Percentiles rank a stretch among this genome's conserved stretches.
phyloP scores from a whole-genome alignment of 768 basidiomycete genomes.

The Trametes villosa region DNA sequence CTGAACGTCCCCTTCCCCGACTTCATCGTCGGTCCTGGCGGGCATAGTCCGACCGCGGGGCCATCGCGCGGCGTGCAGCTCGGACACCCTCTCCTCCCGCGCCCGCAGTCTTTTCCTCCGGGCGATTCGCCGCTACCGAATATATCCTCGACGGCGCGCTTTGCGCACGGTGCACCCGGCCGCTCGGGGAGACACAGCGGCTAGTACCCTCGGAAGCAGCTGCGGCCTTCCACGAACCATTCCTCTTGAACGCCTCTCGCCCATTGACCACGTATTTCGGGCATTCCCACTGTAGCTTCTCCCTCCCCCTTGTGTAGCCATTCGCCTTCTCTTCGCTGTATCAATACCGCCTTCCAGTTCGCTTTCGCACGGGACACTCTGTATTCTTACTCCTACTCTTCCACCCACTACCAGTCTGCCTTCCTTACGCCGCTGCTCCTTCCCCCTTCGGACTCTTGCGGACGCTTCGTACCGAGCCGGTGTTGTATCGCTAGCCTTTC shows the following conservation, averaged over 20 bases:
- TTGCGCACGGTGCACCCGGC: constrained; percentile 6
- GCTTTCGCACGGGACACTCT: background rate
- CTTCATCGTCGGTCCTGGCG: constrained; percentile 18
- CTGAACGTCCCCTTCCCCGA: constrained; percentile 31
- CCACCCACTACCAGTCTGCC: background rate
- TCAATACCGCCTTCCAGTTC: background rate
- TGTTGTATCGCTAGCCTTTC: constrained; percentile 18
- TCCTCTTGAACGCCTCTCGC: background rate
- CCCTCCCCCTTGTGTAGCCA: background rate
- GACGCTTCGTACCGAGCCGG: background rate
- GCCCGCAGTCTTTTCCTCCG: constrained; percentile 21
- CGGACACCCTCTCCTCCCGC: constrained; percentile 15
- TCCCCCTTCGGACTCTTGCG: background rate
- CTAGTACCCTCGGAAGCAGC: constrained; percentile 11
- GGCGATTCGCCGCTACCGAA: constrained; percentile 27
- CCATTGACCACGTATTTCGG: background rate
- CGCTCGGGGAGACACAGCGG: constrained; percentile 13
- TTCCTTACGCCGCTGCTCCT: background rate
- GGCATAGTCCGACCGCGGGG: background rate
- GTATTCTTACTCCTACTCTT: background rate
- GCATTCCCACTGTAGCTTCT: background rate
- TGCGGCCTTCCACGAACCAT: background rate
- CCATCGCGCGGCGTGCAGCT: constrained; percentile 10
- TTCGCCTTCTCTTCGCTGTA: background rate
- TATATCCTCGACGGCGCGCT: constrained; percentile 31